A percentile compares a stretch with the other conserved stretches of the same genome.
These are phyloP conservation scores for Rhodomyrtus psidioides DNA, from an alignment of 441 rosid species.

Conservation along the genomic window DNA sequence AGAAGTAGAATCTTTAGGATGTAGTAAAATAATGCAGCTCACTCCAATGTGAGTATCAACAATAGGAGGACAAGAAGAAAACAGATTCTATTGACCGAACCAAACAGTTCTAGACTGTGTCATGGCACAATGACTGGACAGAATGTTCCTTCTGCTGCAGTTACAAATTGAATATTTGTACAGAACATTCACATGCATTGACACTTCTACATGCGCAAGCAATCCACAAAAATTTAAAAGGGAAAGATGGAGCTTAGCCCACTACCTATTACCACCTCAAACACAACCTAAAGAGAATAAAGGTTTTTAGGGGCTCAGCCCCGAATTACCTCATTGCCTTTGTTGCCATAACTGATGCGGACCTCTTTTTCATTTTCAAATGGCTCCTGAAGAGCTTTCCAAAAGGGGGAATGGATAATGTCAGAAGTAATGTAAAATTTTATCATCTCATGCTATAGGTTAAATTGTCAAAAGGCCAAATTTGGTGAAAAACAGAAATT, in stretches of 20 bases:
- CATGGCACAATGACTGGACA: not conserved
- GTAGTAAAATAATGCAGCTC: not conserved
- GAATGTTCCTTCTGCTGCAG: not conserved
- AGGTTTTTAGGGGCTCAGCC: not conserved
- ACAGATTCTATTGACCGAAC: not conserved
- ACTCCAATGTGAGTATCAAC: not conserved
- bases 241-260: not conserved
- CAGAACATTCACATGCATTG: not conserved
- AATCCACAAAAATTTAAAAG: not conserved
- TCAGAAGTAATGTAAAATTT: conserved; percentile 3
- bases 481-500: not conserved
- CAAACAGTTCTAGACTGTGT: not conserved
- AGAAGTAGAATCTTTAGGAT: not conserved
- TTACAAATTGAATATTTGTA: not conserved
- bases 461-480: not conserved
- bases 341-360: conserved; percentile 82
- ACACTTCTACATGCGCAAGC: not conserved
- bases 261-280: not conserved
- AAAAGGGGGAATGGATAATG: not conserved
- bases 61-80: not conserved
- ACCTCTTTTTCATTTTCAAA: conserved; percentile 49
- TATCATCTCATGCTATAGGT: not conserved
- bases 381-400: conserved; percentile 47
- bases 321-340: conserved; percentile 81
- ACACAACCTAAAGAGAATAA: not conserved